Base-by-base conservation (phyloP, 2,329 filamentous ascomycete species). In the Trichoderma semiorbis region DNA sequence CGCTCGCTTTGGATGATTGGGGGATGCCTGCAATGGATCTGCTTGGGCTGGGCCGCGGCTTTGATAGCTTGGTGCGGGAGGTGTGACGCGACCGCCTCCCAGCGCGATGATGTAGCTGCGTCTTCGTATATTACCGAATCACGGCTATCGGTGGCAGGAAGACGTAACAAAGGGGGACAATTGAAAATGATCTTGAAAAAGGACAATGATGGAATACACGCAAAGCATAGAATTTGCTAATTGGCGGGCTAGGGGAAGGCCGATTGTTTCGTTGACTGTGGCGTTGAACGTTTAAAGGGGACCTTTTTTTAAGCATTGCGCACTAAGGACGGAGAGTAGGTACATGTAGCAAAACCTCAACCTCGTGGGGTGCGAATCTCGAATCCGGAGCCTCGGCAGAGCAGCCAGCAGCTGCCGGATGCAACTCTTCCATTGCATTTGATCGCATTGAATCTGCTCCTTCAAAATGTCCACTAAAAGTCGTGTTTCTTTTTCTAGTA, bases 361-460 rank as follows among this genome's bases (percentile, higher is more conserved):
- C 47, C 47, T 53, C 47, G n/a, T 53, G n/a, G 47, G 47, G 47
- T 24, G 47, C 6, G 47, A 16, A 30, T 30, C 32, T 53, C 26
- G n/a, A 11, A 53, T 50, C 67, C 26, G 57, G 67, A 62, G 65
- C 67, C 67, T 69, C 67, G 67, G 67, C 28, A 69, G 55, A 62
- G 39, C 28, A 36, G 5, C 28, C 28, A 34, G 10, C 28, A 62
- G 55, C 14, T 69, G 32, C 57, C 55, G 53, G 39, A 69, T 62
- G 67, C 57, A 39, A 58, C 66, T 21, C 28, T 28, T 43, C 39
- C 39, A 43, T 21, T 62, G 67, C 18, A 66, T 21, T 26, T 34
- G 7, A 7, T 60, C 4, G 28, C 12, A 21, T 34, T 53, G 28
- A 18, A 14, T 30, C 47, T 24, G 47, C 1, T 53, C 21, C 18